Evolutionary conservation across 495 filamentous ascomycete species (phyloP).

Genomic region (Hyaloscypha hepaticicola): DNA sequence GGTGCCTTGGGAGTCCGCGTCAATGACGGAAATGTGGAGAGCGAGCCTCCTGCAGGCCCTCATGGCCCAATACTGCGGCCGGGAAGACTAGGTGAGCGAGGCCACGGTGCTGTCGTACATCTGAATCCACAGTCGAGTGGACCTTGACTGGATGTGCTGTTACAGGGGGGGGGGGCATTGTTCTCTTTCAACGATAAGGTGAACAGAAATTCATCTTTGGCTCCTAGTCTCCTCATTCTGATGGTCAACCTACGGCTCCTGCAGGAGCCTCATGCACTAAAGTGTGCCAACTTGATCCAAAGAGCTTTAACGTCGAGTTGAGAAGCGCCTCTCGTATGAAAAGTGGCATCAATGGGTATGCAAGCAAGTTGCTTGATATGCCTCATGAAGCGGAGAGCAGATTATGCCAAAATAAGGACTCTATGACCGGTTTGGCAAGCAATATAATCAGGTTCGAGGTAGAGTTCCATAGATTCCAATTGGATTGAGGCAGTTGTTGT

Average conservation of each 20-base stretch:
- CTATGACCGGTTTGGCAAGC: not conserved
- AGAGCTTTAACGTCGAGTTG: not conserved
- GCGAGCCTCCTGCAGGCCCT: constrained; percentile 8
- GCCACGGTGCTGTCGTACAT: constrained; percentile 28
- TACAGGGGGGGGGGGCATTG: not conserved
- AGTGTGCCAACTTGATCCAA: not conserved
- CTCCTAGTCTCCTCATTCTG: too few species aligned
- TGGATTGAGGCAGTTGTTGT: too few species aligned
- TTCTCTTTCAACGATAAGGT: not conserved
- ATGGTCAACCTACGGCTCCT: not conserved
- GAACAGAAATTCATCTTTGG: not conserved
- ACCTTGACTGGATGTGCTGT: not conserved
- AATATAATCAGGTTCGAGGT: too few species aligned
- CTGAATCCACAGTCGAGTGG: not conserved
- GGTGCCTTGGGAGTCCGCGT: constrained; percentile 51
- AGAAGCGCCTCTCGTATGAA: not conserved
- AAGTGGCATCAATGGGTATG: not conserved
- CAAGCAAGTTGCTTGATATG: not conserved
- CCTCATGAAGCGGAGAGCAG: too few species aligned
- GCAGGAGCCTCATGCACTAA: too few species aligned
- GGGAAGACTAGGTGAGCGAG: constrained; percentile 18
- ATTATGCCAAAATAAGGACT: not conserved
- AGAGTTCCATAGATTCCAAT: too few species aligned
- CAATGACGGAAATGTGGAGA: constrained; percentile 12
- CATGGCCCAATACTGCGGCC: constrained; percentile 25